These are phyloP conservation scores for Hymenoscyphus occultus DNA, from an alignment of 2,329 filamentous ascomycete species.

Conservation along the genomic window DNA sequence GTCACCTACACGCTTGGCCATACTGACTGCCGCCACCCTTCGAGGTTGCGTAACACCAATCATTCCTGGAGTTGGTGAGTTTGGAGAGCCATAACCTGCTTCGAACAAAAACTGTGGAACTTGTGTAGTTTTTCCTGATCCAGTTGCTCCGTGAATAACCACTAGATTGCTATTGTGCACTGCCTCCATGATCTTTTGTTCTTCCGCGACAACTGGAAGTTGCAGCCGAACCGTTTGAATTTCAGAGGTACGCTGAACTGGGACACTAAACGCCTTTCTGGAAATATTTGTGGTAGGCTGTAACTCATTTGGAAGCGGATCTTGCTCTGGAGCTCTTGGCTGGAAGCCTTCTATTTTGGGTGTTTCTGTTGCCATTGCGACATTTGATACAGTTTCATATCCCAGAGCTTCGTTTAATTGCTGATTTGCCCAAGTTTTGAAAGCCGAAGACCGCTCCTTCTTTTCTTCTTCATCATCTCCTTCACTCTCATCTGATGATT, in stretches of 20 bases:
- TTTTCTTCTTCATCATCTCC: slow-evolving; percentile 36
- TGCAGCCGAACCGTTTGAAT: slow-evolving; percentile 77
- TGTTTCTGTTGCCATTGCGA: slow-evolving; percentile 38
- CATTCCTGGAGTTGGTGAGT: slow-evolving; percentile 81
- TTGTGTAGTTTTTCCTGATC: slow-evolving; percentile 96
- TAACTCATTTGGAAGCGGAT: slow-evolving; percentile 66
- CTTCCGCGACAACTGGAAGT: slow-evolving; percentile 88
- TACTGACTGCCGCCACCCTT: slow-evolving; percentile 92
- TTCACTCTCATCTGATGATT: slow-evolving; percentile 26
- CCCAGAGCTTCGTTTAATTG: slow-evolving; percentile 83
- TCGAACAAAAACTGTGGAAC: slow-evolving; percentile 95
- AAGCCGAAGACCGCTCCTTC: slow-evolving; percentile 58
- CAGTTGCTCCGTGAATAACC: slow-evolving; percentile 90
- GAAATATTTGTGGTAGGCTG: slow-evolving; percentile 55
- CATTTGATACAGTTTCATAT: slow-evolving; percentile 47
- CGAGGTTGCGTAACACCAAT: slow-evolving; percentile 94
- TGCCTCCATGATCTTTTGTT: slow-evolving; percentile 97
- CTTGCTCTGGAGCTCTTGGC: slow-evolving; percentile 65
- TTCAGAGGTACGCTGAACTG: slow-evolving; percentile 64
- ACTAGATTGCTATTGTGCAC: slow-evolving; percentile 89
- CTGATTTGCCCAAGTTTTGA: slow-evolving; percentile 89
- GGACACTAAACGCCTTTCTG: slow-evolving; percentile 74
- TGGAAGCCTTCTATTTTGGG: slow-evolving; percentile 61
- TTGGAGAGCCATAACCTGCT: slow-evolving; percentile 78
- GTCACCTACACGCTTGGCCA: slow-evolving; percentile 86